phyloP scores from a whole-genome alignment of 441 rosid species.

The Pelargonium exstipulatum region DNA sequence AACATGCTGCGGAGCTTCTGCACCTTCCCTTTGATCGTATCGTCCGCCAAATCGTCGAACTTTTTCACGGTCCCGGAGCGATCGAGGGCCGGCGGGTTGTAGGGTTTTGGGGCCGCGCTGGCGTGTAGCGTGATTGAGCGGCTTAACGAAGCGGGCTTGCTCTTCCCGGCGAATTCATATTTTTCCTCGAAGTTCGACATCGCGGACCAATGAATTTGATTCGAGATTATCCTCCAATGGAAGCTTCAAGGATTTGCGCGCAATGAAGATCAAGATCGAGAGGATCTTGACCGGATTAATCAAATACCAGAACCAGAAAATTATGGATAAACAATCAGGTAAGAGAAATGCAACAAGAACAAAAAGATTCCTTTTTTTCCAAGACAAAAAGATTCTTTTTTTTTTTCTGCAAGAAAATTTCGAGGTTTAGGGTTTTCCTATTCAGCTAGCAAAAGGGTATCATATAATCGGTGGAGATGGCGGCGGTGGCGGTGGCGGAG shows the following conservation, averaged over 20 bases:
- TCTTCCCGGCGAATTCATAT: conserved; percentile 33
- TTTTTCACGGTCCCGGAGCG: conserved; percentile 45
- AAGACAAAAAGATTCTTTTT: no score
- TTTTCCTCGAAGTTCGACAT: conserved; percentile 51
- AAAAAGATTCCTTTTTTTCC: no score
- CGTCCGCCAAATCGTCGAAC: conserved; percentile 32
- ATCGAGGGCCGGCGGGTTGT: conserved; percentile 26
- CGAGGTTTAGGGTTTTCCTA: no score
- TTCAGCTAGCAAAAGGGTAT: no score
- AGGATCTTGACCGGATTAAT: neutral
- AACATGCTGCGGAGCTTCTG: conserved; percentile 61
- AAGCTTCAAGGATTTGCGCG: neutral
- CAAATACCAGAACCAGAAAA: neutral
- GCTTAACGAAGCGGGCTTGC: conserved; percentile 37
- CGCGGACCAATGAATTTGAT: conserved; percentile 1
- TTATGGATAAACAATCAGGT: no score
- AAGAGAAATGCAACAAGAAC: no score
- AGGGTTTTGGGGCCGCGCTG: conserved; percentile 27
- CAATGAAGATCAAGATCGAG: neutral
- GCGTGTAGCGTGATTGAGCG: conserved; percentile 58
- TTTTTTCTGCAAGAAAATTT: no score
- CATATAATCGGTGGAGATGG: no score
- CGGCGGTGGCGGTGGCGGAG: no score
- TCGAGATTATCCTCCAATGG: no score
- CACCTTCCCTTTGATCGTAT: conserved; percentile 72